These are phyloP conservation scores for Silybum marianum DNA, from an alignment of 129 eudicot genomes.

Conservation along the genomic window DNA sequence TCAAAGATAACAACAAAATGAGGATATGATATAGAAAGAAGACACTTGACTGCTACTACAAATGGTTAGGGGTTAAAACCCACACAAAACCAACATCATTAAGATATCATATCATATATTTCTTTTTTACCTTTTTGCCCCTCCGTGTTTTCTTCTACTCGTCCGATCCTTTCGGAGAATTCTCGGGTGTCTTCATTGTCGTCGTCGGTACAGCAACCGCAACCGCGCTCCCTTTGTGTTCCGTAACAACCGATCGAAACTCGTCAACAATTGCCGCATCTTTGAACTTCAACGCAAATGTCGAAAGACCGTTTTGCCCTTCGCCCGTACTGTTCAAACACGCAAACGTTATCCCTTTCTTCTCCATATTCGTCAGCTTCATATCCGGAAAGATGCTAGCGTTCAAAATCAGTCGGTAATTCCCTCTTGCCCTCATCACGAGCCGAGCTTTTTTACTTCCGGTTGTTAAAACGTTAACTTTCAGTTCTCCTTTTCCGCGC, in stretches of 20 bases:
- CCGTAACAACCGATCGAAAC: conserved; percentile 53
- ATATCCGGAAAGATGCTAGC: conserved; percentile 78
- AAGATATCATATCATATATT: background rate
- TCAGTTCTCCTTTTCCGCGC: conserved; percentile 90
- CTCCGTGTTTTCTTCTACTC: conserved; percentile 28
- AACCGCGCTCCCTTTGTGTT: conserved; percentile 51
- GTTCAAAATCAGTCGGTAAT: conserved; percentile 74
- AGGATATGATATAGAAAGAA: background rate
- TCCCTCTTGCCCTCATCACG: conserved; percentile 88
- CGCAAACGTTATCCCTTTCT: conserved; percentile 89
- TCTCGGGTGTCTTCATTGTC: conserved; percentile 63
- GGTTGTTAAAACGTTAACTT: conserved; percentile 58
- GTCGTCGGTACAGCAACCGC: conserved; percentile 24
- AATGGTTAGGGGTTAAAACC: conserved; percentile 3
- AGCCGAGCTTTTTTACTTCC: conserved; percentile 74
- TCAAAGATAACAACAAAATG: conserved; percentile 18
- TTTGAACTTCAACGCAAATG: conserved; percentile 81
- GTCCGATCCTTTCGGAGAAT: conserved; percentile 66
- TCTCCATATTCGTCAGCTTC: conserved; percentile 93
- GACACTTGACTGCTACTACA: background rate
- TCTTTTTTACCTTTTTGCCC: background rate
- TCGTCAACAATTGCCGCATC: conserved; percentile 68
- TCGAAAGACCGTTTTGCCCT: conserved; percentile 65
- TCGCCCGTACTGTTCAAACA: conserved; percentile 75
- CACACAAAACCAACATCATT: background rate